Conservation (phyloP, 1,139 yeast genomes). For the Debaryomycetaceae sp. region DNA sequence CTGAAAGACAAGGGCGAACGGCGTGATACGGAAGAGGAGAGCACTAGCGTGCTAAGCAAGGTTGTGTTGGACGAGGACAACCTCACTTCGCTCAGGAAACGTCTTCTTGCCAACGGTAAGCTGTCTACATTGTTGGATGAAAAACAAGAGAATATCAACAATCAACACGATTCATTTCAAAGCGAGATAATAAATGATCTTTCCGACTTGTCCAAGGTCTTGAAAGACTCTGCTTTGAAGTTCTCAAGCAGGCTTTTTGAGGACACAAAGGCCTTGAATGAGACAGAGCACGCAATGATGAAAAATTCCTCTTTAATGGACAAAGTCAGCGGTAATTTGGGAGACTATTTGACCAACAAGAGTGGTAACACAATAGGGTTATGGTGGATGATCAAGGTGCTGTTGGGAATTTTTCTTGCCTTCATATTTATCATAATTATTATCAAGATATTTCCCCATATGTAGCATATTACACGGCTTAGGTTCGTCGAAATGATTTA, state of each 20-base stretch:
- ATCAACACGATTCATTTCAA: conserved; percentile 43
- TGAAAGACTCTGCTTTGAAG: conserved; percentile 34
- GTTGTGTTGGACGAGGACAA: conserved; percentile 14
- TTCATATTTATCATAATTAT: conserved; percentile 28
- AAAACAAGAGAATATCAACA: conserved; percentile 9
- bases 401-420: conserved; percentile 18
- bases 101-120: conserved; percentile 26
- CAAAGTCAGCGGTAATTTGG: conserved; percentile 37
- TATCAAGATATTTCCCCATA: conserved; percentile 25
- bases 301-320: conserved; percentile 36
- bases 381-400: conserved; percentile 32
- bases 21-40: conserved; percentile 1
- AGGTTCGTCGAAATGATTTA: no score
- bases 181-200: conserved; percentile 39
- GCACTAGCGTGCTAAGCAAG: background rate
- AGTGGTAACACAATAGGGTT: conserved; percentile 37
- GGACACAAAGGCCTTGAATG: conserved; percentile 33
- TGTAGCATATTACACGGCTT: conserved; percentile 9
- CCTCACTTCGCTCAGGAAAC: conserved; percentile 20
- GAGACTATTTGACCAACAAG: conserved; percentile 32
- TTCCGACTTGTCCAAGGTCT: conserved; percentile 30
- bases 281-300: conserved; percentile 35
- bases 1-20: conserved; percentile 1
- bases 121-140: conserved; percentile 7
- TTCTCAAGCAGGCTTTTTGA: conserved; percentile 34